Conservation (phyloP, 345 rosid genomes). For the Ceriops decandra region DNA sequence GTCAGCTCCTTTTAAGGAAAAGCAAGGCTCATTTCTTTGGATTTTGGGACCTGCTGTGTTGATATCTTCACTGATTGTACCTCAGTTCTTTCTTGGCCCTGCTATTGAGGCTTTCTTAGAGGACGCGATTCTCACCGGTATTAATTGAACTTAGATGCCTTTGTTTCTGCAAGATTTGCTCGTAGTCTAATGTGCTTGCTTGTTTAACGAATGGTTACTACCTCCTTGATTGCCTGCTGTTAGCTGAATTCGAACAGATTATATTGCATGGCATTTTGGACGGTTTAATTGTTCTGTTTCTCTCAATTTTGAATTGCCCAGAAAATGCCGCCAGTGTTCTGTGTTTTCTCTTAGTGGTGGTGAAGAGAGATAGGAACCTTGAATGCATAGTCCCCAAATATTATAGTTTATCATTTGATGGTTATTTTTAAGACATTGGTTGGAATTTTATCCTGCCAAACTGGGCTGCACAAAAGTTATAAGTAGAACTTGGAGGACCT, state of each 20-base stretch:
- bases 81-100: slow-evolving; percentile 61
- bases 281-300: not conserved
- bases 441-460: not conserved
- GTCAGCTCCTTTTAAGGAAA: slow-evolving; percentile 65
- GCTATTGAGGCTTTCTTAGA: slow-evolving; percentile 46
- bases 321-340: no score
- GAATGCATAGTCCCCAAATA: not conserved
- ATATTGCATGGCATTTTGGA: no score
- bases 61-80: slow-evolving; percentile 60
- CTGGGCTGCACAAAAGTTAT: not conserved
- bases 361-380: not conserved
- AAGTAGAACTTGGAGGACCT: not conserved
- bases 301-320: not conserved
- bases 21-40: slow-evolving; percentile 69
- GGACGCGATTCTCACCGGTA: slow-evolving; percentile 54
- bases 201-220: no score
- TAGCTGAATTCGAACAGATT: no score
- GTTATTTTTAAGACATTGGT: not conserved
- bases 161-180: not conserved
- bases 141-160: not conserved
- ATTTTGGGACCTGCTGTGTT: slow-evolving; percentile 63
- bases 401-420: no score
- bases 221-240: no score
- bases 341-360: not conserved
- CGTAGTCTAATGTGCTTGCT: no score